A percentile compares a stretch with the other conserved stretches of the same genome.
These are phyloP conservation scores for Colletotrichum sp. DNA, from an alignment of 2,329 filamentous ascomycete species.

Conservation along the genomic window DNA sequence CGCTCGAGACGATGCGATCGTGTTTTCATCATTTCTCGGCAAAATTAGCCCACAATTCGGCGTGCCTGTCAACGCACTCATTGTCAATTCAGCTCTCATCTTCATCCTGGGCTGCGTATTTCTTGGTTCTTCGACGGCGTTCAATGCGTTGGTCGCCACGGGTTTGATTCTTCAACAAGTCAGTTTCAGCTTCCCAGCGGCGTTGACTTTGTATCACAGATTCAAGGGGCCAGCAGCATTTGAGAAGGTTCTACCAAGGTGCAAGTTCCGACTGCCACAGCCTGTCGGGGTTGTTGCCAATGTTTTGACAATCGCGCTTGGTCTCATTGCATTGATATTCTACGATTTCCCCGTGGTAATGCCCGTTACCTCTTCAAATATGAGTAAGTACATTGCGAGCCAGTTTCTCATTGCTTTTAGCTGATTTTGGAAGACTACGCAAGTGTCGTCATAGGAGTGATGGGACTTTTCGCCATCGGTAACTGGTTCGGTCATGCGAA, in stretches of 20 bases:
- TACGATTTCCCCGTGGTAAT: constrained; percentile 7
- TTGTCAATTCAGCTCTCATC: neutral
- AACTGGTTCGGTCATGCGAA: constrained; percentile 1
- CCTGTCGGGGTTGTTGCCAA: neutral
- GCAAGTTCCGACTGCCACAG: neutral
- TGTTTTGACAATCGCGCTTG: neutral
- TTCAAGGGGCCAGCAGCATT: neutral
- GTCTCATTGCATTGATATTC: neutral
- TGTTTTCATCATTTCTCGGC: neutral
- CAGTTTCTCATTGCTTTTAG: too few relatives aligned
- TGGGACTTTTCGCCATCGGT: neutral
- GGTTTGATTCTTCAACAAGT: constrained; percentile 15
- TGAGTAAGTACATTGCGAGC: neutral
- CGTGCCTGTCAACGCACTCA: constrained; percentile 5
- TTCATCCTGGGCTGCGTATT: constrained; percentile 3
- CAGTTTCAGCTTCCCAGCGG: constrained; percentile 7
- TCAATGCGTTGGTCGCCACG: constrained; percentile 11
- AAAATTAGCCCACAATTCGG: neutral
- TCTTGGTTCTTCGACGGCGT: constrained; percentile 4
- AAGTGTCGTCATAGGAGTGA: neutral
- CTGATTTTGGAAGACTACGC: neutral
- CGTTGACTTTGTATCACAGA: neutral
- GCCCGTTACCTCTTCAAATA: neutral
- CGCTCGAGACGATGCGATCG: constrained; percentile 6
- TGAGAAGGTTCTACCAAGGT: neutral